Percentiles rank a stretch among this genome's conserved stretches.
Evolutionary conservation across 768 basidiomycete genomes (phyloP).

Genomic region (Suillus paluster): DNA sequence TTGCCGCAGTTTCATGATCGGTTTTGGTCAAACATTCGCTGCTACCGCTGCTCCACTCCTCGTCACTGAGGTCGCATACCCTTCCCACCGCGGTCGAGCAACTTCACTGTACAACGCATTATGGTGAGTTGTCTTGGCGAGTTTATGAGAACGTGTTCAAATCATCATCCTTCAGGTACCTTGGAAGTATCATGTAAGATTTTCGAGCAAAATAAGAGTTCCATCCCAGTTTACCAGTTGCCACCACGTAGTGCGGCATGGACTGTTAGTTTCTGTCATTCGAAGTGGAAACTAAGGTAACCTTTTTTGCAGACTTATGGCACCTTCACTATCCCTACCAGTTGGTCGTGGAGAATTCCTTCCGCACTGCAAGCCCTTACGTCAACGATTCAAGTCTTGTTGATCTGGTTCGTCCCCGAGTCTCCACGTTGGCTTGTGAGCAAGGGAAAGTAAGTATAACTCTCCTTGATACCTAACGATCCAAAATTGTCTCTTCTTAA

Average conservation of each 20-base stretch:
- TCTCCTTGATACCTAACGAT: not conserved
- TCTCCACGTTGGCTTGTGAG: slow-evolving; percentile 43
- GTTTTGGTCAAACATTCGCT: too few relatives aligned
- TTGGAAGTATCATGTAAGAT: slow-evolving; percentile 39
- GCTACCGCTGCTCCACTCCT: too few relatives aligned
- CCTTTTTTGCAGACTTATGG: slow-evolving; percentile 18
- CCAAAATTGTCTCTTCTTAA: too few relatives aligned
- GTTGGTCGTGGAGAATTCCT: slow-evolving; percentile 25
- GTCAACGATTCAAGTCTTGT: slow-evolving; percentile 15
- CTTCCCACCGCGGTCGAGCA: slow-evolving; percentile 49
- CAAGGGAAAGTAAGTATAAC: slow-evolving; percentile 34
- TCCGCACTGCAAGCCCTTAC: slow-evolving; percentile 19
- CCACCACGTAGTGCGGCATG: slow-evolving; percentile 59
- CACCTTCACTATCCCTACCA: slow-evolving; percentile 16
- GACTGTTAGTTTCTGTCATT: slow-evolving; percentile 37
- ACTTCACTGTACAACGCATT: slow-evolving; percentile 50
- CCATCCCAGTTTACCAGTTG: not conserved
- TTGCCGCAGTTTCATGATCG: too few relatives aligned
- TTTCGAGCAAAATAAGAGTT: not conserved
- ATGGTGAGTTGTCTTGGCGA: slow-evolving; percentile 35
- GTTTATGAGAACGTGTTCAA: slow-evolving; percentile 7
- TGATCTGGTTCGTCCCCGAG: slow-evolving; percentile 39
- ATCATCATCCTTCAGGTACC: slow-evolving; percentile 31
- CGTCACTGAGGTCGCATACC: too few relatives aligned
- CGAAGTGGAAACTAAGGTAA: too few relatives aligned